Conservation (phyloP, 371 early-diverging fungal species). For the Mucor sp. region DNA sequence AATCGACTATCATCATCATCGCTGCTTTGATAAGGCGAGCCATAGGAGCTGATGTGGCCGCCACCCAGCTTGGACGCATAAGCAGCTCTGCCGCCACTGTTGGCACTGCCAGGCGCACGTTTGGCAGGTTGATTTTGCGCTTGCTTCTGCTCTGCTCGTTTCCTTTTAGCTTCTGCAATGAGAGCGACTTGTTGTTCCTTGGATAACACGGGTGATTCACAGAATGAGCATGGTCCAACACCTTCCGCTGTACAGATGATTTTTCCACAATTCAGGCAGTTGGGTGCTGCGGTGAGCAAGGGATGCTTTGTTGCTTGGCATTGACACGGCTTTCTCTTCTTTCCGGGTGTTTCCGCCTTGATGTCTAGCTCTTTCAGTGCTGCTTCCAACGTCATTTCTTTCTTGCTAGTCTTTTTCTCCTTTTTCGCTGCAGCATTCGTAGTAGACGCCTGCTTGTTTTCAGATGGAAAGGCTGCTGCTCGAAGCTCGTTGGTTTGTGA, state of each 20-base stretch:
- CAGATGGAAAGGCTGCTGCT: conserved; percentile 15
- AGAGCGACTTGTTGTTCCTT: conserved; percentile 68
- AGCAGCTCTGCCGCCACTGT: conserved; percentile 28
- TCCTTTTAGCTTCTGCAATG: conserved; percentile 49
- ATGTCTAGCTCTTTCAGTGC: conserved; percentile 52
- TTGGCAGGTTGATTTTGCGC: conserved; percentile 21
- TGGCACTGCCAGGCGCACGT: conserved; percentile 1
- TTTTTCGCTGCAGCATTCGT: conserved; percentile 1
- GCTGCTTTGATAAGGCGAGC: background rate
- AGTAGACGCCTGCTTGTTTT: background rate
- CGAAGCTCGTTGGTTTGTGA: conserved; percentile 10
- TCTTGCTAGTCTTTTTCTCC: conserved; percentile 35
- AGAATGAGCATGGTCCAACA: conserved; percentile 84
- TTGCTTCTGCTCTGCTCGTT: conserved; percentile 36
- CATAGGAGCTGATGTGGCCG: background rate
- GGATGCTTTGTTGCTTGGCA: conserved; percentile 77
- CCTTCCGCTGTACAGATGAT: conserved; percentile 86
- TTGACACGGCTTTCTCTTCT: conserved; percentile 42
- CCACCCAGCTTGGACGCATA: conserved; percentile 47
- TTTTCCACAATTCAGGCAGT: conserved; percentile 89
- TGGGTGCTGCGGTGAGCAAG: conserved; percentile 73
- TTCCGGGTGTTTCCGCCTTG: conserved; percentile 28
- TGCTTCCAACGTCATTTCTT: conserved; percentile 48
- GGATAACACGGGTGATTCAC: conserved; percentile 74
- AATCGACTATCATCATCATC: conserved; percentile 53